Evolutionary conservation across 192 early-diverging fungal species (phyloP).

Genomic region (Rhizophlyctis rosea): DNA sequence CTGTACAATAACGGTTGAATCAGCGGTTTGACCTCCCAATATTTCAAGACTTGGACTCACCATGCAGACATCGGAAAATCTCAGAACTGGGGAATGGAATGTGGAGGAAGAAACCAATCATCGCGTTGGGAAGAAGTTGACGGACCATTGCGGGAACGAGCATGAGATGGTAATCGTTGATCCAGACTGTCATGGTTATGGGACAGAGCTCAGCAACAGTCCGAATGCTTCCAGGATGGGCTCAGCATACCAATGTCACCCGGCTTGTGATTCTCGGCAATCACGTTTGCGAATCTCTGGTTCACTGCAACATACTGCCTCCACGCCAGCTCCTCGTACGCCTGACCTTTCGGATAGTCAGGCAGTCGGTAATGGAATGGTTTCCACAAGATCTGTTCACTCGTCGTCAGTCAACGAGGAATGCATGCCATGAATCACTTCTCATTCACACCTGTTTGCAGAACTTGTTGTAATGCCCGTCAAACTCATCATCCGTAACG

Average conservation of each 20-base stretch:
- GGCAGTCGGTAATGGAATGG: conserved; percentile 94
- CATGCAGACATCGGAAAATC: conserved; percentile 88
- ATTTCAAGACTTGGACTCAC: conserved; percentile 18
- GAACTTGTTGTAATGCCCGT: conserved; percentile 90
- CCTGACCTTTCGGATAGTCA: conserved; percentile 79
- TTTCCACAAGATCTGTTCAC: conserved; percentile 83
- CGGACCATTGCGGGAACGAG: conserved; percentile 86
- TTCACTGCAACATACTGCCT: conserved; percentile 81
- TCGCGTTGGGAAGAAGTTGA: conserved; percentile 76
- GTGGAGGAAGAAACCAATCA: conserved; percentile 94
- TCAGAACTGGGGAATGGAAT: conserved; percentile 96
- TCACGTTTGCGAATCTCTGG: conserved; percentile 78
- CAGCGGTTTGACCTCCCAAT: neutral
- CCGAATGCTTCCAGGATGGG: conserved; percentile 17
- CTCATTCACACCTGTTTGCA: conserved; percentile 79
- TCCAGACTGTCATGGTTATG: conserved; percentile 65
- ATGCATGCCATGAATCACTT: neutral
- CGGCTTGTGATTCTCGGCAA: conserved; percentile 69
- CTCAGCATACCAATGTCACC: conserved; percentile 82
- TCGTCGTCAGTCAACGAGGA: too few relatives aligned
- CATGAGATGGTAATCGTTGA: conserved; percentile 98
- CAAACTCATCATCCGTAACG: conserved; percentile 73
- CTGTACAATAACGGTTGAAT: conserved; percentile 13
- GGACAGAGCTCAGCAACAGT: conserved; percentile 3
- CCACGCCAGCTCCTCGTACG: conserved; percentile 77